Evolutionary conservation across 495 filamentous ascomycete genomes (phyloP).

Genomic region (Penicillium macrosclerotiorum): DNA sequence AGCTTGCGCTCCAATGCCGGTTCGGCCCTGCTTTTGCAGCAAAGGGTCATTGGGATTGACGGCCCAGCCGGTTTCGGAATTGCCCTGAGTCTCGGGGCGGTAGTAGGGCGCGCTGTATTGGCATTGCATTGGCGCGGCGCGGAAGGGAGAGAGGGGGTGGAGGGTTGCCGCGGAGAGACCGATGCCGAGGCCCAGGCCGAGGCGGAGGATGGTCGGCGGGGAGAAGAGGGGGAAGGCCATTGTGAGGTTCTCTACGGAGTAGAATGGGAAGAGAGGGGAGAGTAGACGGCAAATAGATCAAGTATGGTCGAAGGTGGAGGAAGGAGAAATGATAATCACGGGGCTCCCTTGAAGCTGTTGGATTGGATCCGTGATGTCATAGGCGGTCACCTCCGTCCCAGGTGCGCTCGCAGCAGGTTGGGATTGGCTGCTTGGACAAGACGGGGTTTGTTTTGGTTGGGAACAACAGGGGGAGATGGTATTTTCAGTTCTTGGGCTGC

Average conservation of each 20-base stretch:
- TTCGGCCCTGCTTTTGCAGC: constrained; percentile 29
- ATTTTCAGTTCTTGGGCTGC: background rate
- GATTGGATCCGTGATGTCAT: no score
- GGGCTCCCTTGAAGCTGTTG: no score
- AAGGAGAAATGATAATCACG: no score
- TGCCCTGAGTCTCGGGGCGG: constrained; percentile 13
- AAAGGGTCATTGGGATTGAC: constrained; percentile 20
- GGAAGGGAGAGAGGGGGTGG: constrained; percentile 38
- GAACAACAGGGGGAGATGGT: background rate
- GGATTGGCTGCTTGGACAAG: constrained; percentile 1
- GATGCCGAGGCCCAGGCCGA: constrained; percentile 44
- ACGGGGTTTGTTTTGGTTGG: background rate
- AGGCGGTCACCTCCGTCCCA: background rate
- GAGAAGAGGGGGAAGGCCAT: constrained; percentile 34
- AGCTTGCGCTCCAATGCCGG: constrained; percentile 6
- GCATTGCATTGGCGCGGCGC: constrained; percentile 38
- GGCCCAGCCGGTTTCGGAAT: constrained; percentile 28
- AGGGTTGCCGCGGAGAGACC: constrained; percentile 31
- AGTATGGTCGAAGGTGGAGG: no score
- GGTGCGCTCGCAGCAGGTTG: background rate
- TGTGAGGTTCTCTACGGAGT: constrained; percentile 7
- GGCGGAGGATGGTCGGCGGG: constrained; percentile 33
- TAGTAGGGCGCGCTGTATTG: constrained; percentile 34
- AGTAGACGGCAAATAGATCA: no score
- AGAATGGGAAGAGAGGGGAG: no score